A percentile compares a stretch with the other conserved stretches of the same genome.
Conservation (phyloP, 768 basidiomycete species). For the Tricholoma bakamatsutake region DNA sequence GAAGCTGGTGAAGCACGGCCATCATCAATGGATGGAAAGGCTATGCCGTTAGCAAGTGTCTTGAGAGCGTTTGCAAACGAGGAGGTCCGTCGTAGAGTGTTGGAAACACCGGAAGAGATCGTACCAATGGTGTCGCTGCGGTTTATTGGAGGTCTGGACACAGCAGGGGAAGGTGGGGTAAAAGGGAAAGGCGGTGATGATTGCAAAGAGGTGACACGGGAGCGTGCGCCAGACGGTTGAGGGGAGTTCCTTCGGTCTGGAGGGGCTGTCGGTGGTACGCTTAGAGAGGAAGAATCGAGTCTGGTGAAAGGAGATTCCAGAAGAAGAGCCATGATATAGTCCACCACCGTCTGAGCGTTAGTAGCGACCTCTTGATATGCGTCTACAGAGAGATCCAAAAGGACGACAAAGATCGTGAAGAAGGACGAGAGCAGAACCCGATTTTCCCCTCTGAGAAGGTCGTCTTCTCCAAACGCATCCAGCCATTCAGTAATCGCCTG, state of each 20-base stretch:
- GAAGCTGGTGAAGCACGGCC: slow-evolving; percentile 29
- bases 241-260: slow-evolving; percentile 32
- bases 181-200: slow-evolving; percentile 39
- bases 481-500: slow-evolving; percentile 78
- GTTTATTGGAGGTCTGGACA: slow-evolving; percentile 41
- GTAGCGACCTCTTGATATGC: slow-evolving; percentile 91
- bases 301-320: slow-evolving; percentile 84
- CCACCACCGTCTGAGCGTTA: slow-evolving; percentile 84
- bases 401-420: slow-evolving; percentile 85
- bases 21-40: slow-evolving; percentile 65
- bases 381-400: slow-evolving; percentile 89
- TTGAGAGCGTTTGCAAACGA: slow-evolving; percentile 77
- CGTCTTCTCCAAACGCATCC: slow-evolving; percentile 60
- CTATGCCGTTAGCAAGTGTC: slow-evolving; percentile 61
- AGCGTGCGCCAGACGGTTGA: slow-evolving; percentile 32
- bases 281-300: slow-evolving; percentile 62
- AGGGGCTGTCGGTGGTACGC: slow-evolving; percentile 39
- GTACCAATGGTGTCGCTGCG: slow-evolving; percentile 63
- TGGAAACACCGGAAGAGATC: slow-evolving; percentile 55
- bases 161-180: slow-evolving; percentile 39
- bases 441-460: slow-evolving; percentile 67
- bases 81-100: slow-evolving; percentile 70
- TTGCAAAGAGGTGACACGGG: slow-evolving; percentile 45
- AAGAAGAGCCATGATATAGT: slow-evolving; percentile 87
- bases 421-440: slow-evolving; percentile 84